Evolutionary conservation across 2,329 filamentous ascomycete species (phyloP).

Genomic region (Diatrype stigma): DNA sequence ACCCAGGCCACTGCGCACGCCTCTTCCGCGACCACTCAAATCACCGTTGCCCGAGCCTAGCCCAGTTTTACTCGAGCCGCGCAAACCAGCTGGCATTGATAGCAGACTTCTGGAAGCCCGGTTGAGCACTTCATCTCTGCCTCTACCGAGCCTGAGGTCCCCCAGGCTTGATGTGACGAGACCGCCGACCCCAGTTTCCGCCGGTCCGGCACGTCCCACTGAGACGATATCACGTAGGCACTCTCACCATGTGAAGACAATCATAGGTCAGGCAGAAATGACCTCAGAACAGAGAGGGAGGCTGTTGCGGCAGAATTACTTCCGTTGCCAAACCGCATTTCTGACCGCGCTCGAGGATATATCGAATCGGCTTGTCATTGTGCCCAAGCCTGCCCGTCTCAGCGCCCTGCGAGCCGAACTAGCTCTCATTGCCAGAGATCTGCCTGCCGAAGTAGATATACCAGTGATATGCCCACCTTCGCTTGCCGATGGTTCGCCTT

Average conservation of each 20-base stretch:
- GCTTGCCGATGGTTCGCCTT: slow-evolving; percentile 66
- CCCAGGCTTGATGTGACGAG: slow-evolving; percentile 44
- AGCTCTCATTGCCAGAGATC: slow-evolving; percentile 73
- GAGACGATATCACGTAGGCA: slow-evolving; percentile 54
- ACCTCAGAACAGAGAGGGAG: slow-evolving; percentile 64
- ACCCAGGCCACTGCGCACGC: slow-evolving; percentile 10
- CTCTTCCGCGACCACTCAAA: slow-evolving; percentile 6
- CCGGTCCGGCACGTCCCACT: slow-evolving; percentile 44
- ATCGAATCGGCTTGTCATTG: slow-evolving; percentile 76
- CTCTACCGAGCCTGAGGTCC: slow-evolving; percentile 57
- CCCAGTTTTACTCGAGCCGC: slow-evolving; percentile 16
- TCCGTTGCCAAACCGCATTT: slow-evolving; percentile 76
- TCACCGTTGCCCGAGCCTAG: slow-evolving; percentile 5
- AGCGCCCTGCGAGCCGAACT: slow-evolving; percentile 79
- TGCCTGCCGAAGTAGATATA: slow-evolving; percentile 80
- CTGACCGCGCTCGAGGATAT: slow-evolving; percentile 77
- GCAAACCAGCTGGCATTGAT: slow-evolving; percentile 47
- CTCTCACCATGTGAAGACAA: slow-evolving; percentile 56
- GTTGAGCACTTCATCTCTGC: slow-evolving; percentile 64
- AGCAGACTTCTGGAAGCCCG: slow-evolving; percentile 54
- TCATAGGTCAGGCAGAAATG: slow-evolving; percentile 57
- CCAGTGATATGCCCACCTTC: slow-evolving; percentile 76
- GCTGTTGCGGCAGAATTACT: slow-evolving; percentile 75
- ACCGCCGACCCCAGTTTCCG: slow-evolving; percentile 55
- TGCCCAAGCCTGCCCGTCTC: slow-evolving; percentile 75